Conservation (phyloP, 2,329 filamentous ascomycete species). For the Phaeosphaeriaceae sp. region DNA sequence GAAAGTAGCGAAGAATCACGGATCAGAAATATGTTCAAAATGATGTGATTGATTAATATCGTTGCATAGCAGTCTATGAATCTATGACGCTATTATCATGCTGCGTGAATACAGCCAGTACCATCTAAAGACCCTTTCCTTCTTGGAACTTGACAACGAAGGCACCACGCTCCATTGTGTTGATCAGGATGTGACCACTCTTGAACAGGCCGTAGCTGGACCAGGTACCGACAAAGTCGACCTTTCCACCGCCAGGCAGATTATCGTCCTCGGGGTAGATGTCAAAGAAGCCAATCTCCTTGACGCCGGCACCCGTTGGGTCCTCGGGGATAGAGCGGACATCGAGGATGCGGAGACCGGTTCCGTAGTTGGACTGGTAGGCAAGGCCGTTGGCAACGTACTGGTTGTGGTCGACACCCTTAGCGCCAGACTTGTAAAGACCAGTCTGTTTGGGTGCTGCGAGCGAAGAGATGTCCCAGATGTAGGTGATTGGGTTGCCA, state of each 20-base stretch:
- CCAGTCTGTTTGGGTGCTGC: constrained; percentile 51
- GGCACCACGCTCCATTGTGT: constrained; percentile 51
- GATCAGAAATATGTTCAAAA: too few relatives aligned
- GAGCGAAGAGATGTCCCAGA: constrained; percentile 49
- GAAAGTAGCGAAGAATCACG: too few relatives aligned
- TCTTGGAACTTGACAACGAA: constrained; percentile 47
- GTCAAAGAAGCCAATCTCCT: constrained; percentile 54
- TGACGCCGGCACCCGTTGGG: constrained; percentile 51
- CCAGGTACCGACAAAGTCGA: constrained; percentile 56
- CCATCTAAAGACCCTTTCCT: constrained; percentile 22
- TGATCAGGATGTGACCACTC: constrained; percentile 50
- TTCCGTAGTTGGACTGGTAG: constrained; percentile 56
- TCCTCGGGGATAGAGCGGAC: constrained; percentile 52
- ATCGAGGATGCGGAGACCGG: constrained; percentile 52
- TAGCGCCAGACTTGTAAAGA: constrained; percentile 49
- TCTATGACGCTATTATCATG: neutral
- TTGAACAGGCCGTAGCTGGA: constrained; percentile 52
- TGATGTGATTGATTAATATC: neutral
- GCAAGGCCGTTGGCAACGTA: constrained; percentile 53
- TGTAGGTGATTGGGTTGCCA: constrained; percentile 50
- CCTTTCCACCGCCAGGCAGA: constrained; percentile 45
- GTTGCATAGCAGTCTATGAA: neutral
- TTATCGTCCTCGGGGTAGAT: constrained; percentile 55
- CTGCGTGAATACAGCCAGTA: neutral
- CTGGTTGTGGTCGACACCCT: constrained; percentile 58